These are phyloP conservation scores for Apiospora saccharicola DNA, from an alignment of 2,329 filamentous ascomycete species.

Conservation along the genomic window DNA sequence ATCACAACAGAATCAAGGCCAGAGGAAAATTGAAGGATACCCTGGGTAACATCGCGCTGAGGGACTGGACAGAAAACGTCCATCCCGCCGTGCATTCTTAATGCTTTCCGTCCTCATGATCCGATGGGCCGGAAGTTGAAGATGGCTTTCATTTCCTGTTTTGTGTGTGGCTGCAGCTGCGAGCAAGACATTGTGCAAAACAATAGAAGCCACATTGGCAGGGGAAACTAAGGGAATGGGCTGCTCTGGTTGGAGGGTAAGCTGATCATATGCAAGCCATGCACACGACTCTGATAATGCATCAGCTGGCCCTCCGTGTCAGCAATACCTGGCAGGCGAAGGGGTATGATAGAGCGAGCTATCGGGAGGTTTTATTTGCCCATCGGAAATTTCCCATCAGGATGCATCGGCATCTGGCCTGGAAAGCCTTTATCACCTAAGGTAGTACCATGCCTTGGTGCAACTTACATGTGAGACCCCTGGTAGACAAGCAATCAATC, in stretches of 20 bases:
- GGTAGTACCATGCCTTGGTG: neutral
- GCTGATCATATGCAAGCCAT: slow-evolving; percentile 13
- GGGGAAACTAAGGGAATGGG: neutral
- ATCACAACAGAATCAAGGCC: slow-evolving; percentile 10
- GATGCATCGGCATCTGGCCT: neutral
- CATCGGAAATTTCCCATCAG: slow-evolving; percentile 11
- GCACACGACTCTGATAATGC: neutral
- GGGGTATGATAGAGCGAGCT: neutral
- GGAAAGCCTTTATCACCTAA: neutral
- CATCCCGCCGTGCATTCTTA: neutral
- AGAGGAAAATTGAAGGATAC: neutral
- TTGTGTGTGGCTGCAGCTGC: slow-evolving; percentile 3
- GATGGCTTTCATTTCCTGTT: slow-evolving; percentile 9
- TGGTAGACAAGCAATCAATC: neutral
- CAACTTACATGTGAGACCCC: neutral
- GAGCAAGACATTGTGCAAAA: slow-evolving; percentile 14
- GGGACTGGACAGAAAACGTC: neutral
- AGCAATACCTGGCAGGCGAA: neutral
- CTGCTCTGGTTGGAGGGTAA: neutral
- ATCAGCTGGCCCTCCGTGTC: slow-evolving; percentile 9
- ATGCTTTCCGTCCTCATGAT: neutral
- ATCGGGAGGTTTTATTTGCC: neutral
- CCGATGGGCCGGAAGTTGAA: slow-evolving; percentile 5
- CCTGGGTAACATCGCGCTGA: slow-evolving; percentile 13
- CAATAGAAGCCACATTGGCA: slow-evolving; percentile 18